phyloP scores from a whole-genome alignment of 2,329 filamentous ascomycete genomes.

The Mycosphaerelloides madeirae region DNA sequence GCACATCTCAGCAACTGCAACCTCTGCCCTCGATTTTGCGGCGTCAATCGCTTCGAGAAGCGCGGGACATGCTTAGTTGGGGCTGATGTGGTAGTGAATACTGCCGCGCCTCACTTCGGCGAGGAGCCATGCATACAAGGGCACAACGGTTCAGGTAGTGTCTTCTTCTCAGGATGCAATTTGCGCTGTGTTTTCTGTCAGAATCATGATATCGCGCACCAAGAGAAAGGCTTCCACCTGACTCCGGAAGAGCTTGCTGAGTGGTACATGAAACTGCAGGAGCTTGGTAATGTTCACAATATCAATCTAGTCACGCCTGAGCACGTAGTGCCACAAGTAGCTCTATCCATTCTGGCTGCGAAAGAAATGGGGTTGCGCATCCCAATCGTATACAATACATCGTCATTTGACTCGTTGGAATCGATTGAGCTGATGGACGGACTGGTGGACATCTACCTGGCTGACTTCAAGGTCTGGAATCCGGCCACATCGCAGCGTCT shows the following conservation, averaged over 20 bases:
- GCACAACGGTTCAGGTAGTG: slow-evolving; percentile 71
- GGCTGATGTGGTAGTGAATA: slow-evolving; percentile 70
- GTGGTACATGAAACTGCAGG: slow-evolving; percentile 79
- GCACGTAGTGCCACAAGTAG: slow-evolving; percentile 80
- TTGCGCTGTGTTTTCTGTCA: slow-evolving; percentile 72
- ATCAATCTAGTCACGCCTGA: slow-evolving; percentile 86
- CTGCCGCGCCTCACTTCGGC: slow-evolving; percentile 80
- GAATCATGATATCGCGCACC: slow-evolving; percentile 78
- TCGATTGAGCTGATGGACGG: slow-evolving; percentile 71
- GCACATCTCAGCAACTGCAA: slow-evolving; percentile 75
- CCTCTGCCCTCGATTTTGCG: slow-evolving; percentile 70
- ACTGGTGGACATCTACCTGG: slow-evolving; percentile 79
- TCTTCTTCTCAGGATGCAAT: slow-evolving; percentile 77
- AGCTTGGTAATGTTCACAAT: slow-evolving; percentile 77
- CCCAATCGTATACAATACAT: slow-evolving; percentile 82
- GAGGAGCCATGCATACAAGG: slow-evolving; percentile 81
- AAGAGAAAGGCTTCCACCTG: slow-evolving; percentile 73
- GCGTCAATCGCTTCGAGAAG: slow-evolving; percentile 74
- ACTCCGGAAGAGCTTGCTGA: slow-evolving; percentile 72
- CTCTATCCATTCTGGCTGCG: slow-evolving; percentile 68
- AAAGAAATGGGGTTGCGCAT: slow-evolving; percentile 63
- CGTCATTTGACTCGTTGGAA: slow-evolving; percentile 69
- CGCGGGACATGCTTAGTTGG: slow-evolving; percentile 76
- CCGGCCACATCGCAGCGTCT: slow-evolving; percentile 61
- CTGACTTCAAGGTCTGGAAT: slow-evolving; percentile 82